phyloP scores from a whole-genome alignment of 1,139 yeast species.

The Saccharomyces hybrid region DNA sequence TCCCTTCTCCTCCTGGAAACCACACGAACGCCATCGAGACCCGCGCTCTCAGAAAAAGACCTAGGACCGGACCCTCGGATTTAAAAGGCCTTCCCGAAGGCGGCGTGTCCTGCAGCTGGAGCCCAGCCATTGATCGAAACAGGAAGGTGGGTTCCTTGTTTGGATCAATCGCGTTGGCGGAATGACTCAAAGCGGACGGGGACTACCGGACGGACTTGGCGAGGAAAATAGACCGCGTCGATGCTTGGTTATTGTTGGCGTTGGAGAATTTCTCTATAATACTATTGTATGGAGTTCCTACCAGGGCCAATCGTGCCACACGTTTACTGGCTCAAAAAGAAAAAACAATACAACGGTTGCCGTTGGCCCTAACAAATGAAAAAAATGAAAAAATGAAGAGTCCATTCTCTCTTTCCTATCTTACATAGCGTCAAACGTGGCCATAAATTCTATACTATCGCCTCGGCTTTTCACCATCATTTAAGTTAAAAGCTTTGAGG shows the following conservation, averaged over 20 bases:
- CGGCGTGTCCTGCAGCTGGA: neutral
- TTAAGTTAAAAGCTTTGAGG: too few relatives aligned
- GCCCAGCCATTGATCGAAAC: neutral
- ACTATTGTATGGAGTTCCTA: neutral
- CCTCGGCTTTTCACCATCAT: too few relatives aligned
- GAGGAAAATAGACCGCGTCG: neutral
- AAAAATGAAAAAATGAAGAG: neutral
- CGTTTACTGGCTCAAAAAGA: neutral
- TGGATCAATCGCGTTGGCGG: neutral
- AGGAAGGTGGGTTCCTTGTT: neutral
- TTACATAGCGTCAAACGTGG: too few relatives aligned
- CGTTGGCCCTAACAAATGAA: neutral
- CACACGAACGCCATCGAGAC: neutral
- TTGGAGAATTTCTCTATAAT: neutral
- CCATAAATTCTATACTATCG: too few relatives aligned
- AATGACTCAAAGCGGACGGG: neutral
- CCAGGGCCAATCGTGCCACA: neutral
- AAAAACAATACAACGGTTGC: neutral
- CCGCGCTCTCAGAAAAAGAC: neutral
- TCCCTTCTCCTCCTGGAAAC: neutral
- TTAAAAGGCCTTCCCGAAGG: neutral
- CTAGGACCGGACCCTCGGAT: neutral
- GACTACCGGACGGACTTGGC: neutral
- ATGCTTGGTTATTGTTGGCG: neutral
- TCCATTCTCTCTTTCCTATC: too few relatives aligned